Base-by-base conservation (phyloP, 2,329 filamentous ascomycete genomes). In the Pseudopithomyces maydicus region DNA sequence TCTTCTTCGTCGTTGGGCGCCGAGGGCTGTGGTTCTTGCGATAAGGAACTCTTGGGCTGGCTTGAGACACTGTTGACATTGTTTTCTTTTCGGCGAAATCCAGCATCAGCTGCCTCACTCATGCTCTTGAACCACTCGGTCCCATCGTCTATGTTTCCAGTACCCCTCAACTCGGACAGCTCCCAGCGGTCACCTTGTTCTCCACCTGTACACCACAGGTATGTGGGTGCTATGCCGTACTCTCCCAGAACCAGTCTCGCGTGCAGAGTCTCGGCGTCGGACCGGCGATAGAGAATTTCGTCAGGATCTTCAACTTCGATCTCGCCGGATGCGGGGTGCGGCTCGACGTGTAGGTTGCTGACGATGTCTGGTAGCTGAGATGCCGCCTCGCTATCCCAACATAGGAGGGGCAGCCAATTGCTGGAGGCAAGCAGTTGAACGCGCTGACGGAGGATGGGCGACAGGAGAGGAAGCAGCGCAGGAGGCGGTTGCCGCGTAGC, bases 261-360 rank as follows among this genome's bases (percentile, higher is more conserved):
- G 66, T 93, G 88, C 50, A 93, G 74, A 0, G 90, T 95, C 76
- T 95, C 91, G 43, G 84, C 77, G 67, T 95, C 91, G 35, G 91
- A 73, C n/a, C 90, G 82, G 57, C 85, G 81, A 76, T 88, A 94
- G 52, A 84, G 81, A 33, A 85, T 79, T 26, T 82, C 80, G 57
- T 85, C 80, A 7, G 85, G 82, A 55, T 91, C 88, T 55, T 90
- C 87, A 19, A 93, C 77, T 76, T 94, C 90, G 52, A 94, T 85
- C 74, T 93, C 90, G 52, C 90, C 90, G 2, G 89, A 92, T 4
- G 89, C 86, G 2, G 91, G 91, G 68, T 95, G 91, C n/a, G 90
- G 89, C 73, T 93, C 89, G 32, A 94, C 79, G 44, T 82, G 78
- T 52, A 90, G 85, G 54, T 83, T 82, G 64, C 83, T 82, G 32